Conservation (phyloP, 768 basidiomycete species). For the Pisolithus microcarpus region DNA sequence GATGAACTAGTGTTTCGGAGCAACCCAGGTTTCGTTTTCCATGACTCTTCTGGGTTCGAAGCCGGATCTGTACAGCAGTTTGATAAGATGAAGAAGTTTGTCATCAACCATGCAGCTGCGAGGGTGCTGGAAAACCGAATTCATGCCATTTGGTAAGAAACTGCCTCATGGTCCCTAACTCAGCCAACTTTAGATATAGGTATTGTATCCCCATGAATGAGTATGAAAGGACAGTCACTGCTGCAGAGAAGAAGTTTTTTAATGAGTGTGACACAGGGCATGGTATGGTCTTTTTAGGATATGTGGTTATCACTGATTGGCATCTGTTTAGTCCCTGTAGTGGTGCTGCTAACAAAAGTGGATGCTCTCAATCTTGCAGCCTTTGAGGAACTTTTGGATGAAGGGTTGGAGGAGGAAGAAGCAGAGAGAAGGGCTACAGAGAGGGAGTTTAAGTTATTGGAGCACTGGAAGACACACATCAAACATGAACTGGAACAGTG, state of each 20-base stretch:
- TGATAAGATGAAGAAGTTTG: constrained; percentile 24
- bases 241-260: constrained; percentile 27
- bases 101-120: constrained; percentile 16
- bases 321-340: constrained; percentile 27
- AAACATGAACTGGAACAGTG: not conserved
- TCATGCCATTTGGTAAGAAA: constrained; percentile 33
- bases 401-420: constrained; percentile 6
- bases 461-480: not conserved
- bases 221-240: constrained; percentile 17
- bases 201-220: constrained; percentile 31
- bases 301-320: not conserved
- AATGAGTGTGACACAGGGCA: constrained; percentile 12
- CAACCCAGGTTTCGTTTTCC: constrained; percentile 31
- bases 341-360: constrained; percentile 34
- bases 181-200: constrained; percentile 18
- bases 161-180: not conserved
- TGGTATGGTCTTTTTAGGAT: not conserved
- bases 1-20: constrained; percentile 24
- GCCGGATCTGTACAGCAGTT: constrained; percentile 26
- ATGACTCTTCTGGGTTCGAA: constrained; percentile 37
- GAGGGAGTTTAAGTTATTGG: constrained; percentile 8
- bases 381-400: constrained; percentile 7
- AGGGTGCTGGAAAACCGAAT: constrained; percentile 19
- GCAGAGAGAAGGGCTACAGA: constrained; percentile 9
- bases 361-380: constrained; percentile 23